Conservation (phyloP, 176 grass and related monocot species). For the Dendrocalamus sinicus region DNA sequence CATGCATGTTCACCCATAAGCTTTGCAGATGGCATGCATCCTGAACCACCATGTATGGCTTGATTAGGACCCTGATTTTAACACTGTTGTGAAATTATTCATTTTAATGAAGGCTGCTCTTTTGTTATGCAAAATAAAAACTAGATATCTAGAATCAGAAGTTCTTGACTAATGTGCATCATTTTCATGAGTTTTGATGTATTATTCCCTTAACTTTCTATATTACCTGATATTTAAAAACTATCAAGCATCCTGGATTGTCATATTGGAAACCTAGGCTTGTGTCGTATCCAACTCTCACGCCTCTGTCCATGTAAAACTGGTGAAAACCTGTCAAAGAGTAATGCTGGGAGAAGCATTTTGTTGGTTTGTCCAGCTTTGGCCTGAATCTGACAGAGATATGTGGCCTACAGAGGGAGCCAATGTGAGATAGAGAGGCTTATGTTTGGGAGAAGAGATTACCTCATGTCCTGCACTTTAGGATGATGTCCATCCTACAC, state of each 20-base stretch:
- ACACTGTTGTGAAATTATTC: background rate
- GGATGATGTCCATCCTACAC: constrained; percentile 21
- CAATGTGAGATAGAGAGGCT: constrained; percentile 1
- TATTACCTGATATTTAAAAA: constrained; percentile 28
- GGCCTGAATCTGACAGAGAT: background rate
- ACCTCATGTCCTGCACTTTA: constrained; percentile 31
- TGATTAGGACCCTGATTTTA: background rate
- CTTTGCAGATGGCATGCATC: constrained; percentile 12
- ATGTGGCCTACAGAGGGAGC: background rate
- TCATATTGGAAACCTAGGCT: background rate
- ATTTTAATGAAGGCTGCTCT: background rate
- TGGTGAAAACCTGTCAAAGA: background rate
- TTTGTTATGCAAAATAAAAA: too few relatives aligned
- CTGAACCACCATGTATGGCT: background rate
- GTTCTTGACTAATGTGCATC: too few relatives aligned
- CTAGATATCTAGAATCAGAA: too few relatives aligned
- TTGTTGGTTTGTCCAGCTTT: constrained; percentile 18
- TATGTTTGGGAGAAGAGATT: background rate
- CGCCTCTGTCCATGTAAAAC: background rate
- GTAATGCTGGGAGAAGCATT: constrained; percentile 5
- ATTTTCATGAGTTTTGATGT: too few relatives aligned
- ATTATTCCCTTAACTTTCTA: background rate
- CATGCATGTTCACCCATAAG: background rate
- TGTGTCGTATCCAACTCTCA: background rate
- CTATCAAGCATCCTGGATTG: background rate